phyloP scores from a whole-genome alignment of 2,329 filamentous ascomycete species.

The Colletotrichum orbiculare region DNA sequence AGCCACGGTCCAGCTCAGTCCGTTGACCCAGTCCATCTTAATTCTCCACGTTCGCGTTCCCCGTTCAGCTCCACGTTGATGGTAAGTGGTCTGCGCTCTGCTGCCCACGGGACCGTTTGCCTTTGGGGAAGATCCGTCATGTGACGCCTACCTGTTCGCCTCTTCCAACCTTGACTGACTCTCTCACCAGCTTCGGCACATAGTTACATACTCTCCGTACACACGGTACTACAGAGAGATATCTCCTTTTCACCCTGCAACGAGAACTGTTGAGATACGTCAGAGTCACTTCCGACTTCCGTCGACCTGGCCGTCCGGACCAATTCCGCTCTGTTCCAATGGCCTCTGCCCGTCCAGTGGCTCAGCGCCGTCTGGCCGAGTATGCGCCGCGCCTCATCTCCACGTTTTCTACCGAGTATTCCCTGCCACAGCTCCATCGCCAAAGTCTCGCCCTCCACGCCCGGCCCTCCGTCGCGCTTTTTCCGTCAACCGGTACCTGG shows the following conservation, averaged over 20 bases:
- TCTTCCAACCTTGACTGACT: neutral
- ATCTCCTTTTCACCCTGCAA: too few species aligned
- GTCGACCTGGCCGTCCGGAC: neutral
- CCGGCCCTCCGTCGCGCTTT: constrained; percentile 31
- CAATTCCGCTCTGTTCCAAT: neutral
- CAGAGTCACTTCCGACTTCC: neutral
- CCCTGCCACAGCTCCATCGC: constrained; percentile 14
- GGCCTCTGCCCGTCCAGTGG: neutral
- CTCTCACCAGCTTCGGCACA: too few species aligned
- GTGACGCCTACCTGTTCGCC: constrained; percentile 10
- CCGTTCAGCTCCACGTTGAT: constrained; percentile 5
- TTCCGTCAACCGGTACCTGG: constrained; percentile 35
- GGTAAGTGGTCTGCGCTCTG: neutral
- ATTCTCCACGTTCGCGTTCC: constrained; percentile 7
- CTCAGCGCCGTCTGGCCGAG: constrained; percentile 31
- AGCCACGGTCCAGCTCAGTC: constrained; percentile 25
- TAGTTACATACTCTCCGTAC: too few species aligned
- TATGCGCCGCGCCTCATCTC: constrained; percentile 34
- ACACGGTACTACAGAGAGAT: too few species aligned
- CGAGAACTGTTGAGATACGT: too few species aligned
- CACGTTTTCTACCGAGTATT: constrained; percentile 29
- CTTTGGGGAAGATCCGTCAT: constrained; percentile 15
- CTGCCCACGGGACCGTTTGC: constrained; percentile 20
- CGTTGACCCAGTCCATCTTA: neutral
- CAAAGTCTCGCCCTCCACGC: constrained; percentile 5